Evolutionary conservation across 2,329 filamentous ascomycete genomes (phyloP), one percentile per base, ranked within the genome.

Genomic region (Aspergillus carbonarius): DNA sequence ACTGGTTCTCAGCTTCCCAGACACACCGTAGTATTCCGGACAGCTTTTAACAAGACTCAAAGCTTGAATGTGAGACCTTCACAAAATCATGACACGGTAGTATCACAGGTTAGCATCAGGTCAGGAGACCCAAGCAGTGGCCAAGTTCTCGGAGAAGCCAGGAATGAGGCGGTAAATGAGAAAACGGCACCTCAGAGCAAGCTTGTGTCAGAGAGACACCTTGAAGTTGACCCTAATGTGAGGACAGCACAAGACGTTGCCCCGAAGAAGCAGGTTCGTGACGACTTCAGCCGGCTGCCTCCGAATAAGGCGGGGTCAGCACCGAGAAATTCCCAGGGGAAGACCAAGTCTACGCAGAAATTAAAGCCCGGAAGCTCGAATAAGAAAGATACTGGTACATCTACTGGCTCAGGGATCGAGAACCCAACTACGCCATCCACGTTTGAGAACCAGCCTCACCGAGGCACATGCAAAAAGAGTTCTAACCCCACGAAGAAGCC

Each of bases 1-100:
- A 70, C 25, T 72, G 77, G 57, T 75, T 74, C 39, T 8, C 60
- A 63, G 32, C 23, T 68, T 27, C 78, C 77, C 18, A 78, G 71
- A 40, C 78, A 81, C 60, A 80, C 76, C 1, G 67, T 81, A 34
- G 74, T 80, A 6, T 80, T 80, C 54, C 70, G 76, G 23, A 79
- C 78, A 4, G 74, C 76, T 12, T 74, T 79, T 53, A 79, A 77
- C 54, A 73, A 70, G 51, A 70, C 70, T 5, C 71, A 76, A 57
- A 76, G 67, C 58, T 70, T 74, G 12, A 68, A 76, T 54, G 59
- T 78, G 27, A 68, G 71, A 30, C 68, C 68, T 18, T 53, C 61
- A 9, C 55, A 46, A n/a, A 56, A 49, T 18, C 40, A 60, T 35
- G 57, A 60, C 13, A 32, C 49, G 10, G 51, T 48, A 44, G 49